A percentile compares a stretch with the other conserved stretches of the same genome.
phyloP scores from a whole-genome alignment of 768 basidiomycete species.

The Crepidotus variabilis region DNA sequence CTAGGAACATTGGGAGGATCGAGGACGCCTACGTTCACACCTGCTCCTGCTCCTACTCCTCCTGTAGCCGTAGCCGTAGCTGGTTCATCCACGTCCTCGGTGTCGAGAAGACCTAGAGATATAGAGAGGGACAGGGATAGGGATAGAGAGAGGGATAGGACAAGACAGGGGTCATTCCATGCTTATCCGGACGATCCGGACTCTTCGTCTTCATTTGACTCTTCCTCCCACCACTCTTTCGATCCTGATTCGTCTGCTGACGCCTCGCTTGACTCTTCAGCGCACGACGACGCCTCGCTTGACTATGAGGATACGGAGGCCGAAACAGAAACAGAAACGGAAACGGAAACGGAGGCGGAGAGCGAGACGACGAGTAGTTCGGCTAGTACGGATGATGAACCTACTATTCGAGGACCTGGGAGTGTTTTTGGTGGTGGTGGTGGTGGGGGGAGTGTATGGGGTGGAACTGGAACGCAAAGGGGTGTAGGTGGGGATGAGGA shows the following conservation, averaged over 20 bases:
- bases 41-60: too few species aligned
- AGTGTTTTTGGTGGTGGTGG: conserved; percentile 17
- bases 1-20: too few species aligned
- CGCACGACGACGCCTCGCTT: conserved; percentile 1
- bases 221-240: too few species aligned
- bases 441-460: conserved; percentile 8
- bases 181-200: background rate
- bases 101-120: too few species aligned
- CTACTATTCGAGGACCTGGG: conserved; percentile 20
- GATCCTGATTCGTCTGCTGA: background rate
- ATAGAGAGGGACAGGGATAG: too few species aligned
- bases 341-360: conserved; percentile 24
- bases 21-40: too few species aligned
- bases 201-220: too few species aligned
- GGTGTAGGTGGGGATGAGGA: too few species aligned
- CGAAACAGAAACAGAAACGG: conserved; percentile 19
- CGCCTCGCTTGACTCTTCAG: background rate
- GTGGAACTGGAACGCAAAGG: too few species aligned
- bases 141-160: background rate
- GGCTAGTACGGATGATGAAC: conserved; percentile 24
- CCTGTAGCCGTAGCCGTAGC: too few species aligned
- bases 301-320: too few species aligned
- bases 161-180: background rate
- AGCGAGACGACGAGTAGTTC: conserved; percentile 28
- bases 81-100: too few species aligned